Evolutionary conservation across 345 rosid species (phyloP), one percentile per base, ranked within the genome.

Genomic region (Eucalyptus camaldulensis): DNA sequence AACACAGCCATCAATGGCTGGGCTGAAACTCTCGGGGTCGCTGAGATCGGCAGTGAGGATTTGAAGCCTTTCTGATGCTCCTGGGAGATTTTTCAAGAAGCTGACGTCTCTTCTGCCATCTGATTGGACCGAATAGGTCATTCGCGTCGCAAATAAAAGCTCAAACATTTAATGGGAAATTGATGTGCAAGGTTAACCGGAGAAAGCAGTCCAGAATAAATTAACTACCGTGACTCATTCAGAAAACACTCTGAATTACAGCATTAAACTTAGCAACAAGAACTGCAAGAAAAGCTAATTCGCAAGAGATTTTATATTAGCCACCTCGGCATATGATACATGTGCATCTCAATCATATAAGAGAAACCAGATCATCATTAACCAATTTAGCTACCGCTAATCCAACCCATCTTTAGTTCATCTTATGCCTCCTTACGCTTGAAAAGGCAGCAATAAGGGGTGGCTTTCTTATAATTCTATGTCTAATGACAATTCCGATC

Each of bases 61-160:
- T 54, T 90, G 62, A 33, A 96, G 98, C 81, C 90, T 91, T 87
- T 92, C 89, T 6, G 93, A 85, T 88, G 98, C 98, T 62, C 92
- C 93, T 13, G 94, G 95, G 29, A 94, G 93, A 86, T 86, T 93
- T 60, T 94, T 95, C 83, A 93, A 91, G 94, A 92, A 95, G 90
- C 94, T 92, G n/a, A 89, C 27, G 88, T 95, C 96, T 91, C 91
- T 94, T 87, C 90, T 91, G 54, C 90, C 90, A 85, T 91, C 95
- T 95, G 92, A 31, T 17, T 2, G 0, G 19, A 62, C 33, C 43
- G 29, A 49, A 72, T 49, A 10, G 85, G 49, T 40, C 14, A 45
- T 44, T n/a, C 19, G 5, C 12, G 13, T 54, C 16, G 0, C 5
- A 1, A 31, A 29, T 17, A n/a, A 14, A 49, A n/a, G 24, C 24